These are phyloP conservation scores for Hirschioporus abietinus DNA, from an alignment of 768 basidiomycete species.

Conservation along the genomic window DNA sequence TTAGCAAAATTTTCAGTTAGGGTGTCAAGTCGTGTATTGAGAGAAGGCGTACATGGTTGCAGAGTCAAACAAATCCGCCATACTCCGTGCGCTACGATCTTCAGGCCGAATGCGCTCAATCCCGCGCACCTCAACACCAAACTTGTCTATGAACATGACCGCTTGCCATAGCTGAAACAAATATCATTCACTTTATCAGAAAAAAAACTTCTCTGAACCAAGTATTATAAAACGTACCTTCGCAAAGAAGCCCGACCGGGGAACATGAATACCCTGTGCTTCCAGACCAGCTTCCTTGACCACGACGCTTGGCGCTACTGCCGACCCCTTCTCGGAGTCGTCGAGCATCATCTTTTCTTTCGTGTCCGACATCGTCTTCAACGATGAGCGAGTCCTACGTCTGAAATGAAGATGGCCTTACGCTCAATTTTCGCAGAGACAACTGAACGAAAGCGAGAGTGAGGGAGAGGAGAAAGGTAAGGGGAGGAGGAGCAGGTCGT, in stretches of 20 bases:
- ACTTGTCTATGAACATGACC: slow-evolving; percentile 19
- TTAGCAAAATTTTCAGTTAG: slow-evolving; percentile 2
- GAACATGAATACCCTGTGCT: background rate
- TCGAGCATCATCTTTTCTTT: background rate
- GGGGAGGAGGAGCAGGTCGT: background rate
- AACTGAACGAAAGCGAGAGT: background rate
- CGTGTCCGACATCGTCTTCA: background rate
- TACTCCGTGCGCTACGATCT: slow-evolving; percentile 16
- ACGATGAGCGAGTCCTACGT: too few species aligned
- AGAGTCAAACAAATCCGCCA: slow-evolving; percentile 11
- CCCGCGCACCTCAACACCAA: slow-evolving; percentile 30
- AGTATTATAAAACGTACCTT: background rate
- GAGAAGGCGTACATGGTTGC: background rate
- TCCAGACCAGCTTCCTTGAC: background rate
- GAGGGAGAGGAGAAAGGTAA: background rate
- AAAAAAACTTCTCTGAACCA: background rate
- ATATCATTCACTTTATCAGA: too few species aligned
- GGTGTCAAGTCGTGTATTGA: background rate
- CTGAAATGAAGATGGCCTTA: background rate
- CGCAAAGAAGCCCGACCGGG: background rate
- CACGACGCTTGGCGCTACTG: background rate
- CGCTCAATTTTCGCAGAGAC: background rate
- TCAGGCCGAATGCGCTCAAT: slow-evolving; percentile 29
- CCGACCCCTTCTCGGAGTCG: slow-evolving; percentile 2
- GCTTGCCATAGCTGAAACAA: slow-evolving; percentile 16